phyloP scores from a whole-genome alignment of 371 early-diverging fungal species.

The Mycotypha africana region DNA sequence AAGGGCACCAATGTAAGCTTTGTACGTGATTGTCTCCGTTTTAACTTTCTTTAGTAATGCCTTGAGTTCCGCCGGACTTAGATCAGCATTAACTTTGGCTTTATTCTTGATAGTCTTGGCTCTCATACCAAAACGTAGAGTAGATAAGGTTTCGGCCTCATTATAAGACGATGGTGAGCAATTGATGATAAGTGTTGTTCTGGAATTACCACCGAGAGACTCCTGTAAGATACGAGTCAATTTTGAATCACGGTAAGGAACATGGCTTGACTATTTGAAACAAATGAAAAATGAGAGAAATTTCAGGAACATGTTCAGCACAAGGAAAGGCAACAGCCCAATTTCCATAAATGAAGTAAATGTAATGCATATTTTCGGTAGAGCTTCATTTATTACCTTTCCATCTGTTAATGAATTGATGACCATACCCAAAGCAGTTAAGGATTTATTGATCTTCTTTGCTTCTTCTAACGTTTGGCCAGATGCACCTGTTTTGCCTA shows the following conservation, averaged over 20 bases:
- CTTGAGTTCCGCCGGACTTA: constrained; percentile 89
- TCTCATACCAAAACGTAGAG: constrained; percentile 94
- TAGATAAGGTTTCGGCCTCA: constrained; percentile 91
- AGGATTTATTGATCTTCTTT: constrained; percentile 98
- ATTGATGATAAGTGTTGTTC: constrained; percentile 95
- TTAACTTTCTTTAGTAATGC: constrained; percentile 83
- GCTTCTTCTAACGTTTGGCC: constrained; percentile 99
- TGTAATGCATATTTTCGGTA: too few species aligned
- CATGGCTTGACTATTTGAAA: constrained; percentile 86
- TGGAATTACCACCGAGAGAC: constrained; percentile 95
- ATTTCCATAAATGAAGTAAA: too few species aligned
- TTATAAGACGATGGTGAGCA: constrained; percentile 94
- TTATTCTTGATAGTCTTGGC: constrained; percentile 98
- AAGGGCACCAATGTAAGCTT: constrained; percentile 73
- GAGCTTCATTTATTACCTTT: constrained; percentile 65
- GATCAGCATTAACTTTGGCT: constrained; percentile 95
- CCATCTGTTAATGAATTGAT: constrained; percentile 95
- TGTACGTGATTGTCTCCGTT: constrained; percentile 68
- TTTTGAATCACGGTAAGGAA: constrained; percentile 98
- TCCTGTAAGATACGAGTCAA: constrained; percentile 98
- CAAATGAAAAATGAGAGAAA: too few species aligned
- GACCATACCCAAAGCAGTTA: constrained; percentile 97
- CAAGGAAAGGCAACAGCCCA: not conserved
- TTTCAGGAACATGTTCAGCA: too few species aligned
- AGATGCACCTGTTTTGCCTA: constrained; percentile 95